Base-by-base conservation (phyloP, 2,329 filamentous ascomycete species). In the Trichoderma pleuroti region DNA sequence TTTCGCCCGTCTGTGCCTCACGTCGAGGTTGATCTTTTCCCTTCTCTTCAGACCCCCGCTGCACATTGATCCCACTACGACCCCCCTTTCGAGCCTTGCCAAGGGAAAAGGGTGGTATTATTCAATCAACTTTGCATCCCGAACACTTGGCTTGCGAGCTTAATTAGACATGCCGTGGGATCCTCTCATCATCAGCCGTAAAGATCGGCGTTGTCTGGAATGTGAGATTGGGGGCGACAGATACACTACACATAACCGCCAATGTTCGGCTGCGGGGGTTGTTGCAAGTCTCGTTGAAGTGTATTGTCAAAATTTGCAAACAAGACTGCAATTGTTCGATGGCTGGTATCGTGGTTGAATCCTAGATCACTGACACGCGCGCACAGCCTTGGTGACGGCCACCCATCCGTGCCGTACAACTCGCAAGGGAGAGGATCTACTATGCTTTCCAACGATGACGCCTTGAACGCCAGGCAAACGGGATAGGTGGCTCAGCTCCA, bases 391-490 rank as follows among this genome's bases (percentile, higher is more conserved):
- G 28, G 54, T 65, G 26, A 24, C 28, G 5, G 21, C 16, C 9
- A 39, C 70, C 21, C 54, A 21, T 64, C 63, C 8, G 16, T 21
- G 6, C 62, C 61, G 7, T 16, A 26, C 11, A n/a, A 61, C 21
- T 39, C 56, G 24, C 57, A 72, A 24, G 32, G 24, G n/a, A 26
- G 60, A 66, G 61, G 62, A 34, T 24, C 24, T 11, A 1, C 57
- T 39, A 16, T 21, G 7, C 54, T 34, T 24, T 49, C 34, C 6
- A 28, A 60, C 16, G 30, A 72, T 9, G 76, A 78, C 57, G n/a
- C 73, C 5, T 77, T 77, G 57, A 76, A 78, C 62, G 24, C 26
- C 9, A 73, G 34, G 21, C 39, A n/a, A 42, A 57, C 10, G 63
- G 68, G 3, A 70, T 77, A 14, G 72, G 71, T 1, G 24, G 28